Evolutionary conservation across 2,329 filamentous ascomycete genomes (phyloP).

Genomic region (Dactylellina cionopaga): DNA sequence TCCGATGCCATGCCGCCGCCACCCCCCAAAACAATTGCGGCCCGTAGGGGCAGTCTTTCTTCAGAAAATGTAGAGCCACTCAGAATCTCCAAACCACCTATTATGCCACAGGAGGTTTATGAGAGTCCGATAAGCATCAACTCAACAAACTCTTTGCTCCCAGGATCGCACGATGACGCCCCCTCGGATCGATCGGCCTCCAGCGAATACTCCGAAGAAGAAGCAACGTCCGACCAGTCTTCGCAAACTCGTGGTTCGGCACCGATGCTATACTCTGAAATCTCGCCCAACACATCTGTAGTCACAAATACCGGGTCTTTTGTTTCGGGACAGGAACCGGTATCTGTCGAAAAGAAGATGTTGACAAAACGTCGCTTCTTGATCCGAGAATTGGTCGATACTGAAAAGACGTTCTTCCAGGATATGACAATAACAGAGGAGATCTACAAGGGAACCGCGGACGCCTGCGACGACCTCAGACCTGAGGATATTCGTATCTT

Average conservation of each 20-base stretch:
- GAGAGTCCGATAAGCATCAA: slow-evolving; percentile 45
- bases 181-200: slow-evolving; percentile 55
- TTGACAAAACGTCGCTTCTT: slow-evolving; percentile 82
- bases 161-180: slow-evolving; percentile 24
- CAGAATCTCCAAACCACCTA: slow-evolving; percentile 37
- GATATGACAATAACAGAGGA: slow-evolving; percentile 98
- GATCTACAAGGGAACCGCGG: slow-evolving; percentile 94
- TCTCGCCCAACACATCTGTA: slow-evolving; percentile 48
- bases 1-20: slow-evolving; percentile 48
- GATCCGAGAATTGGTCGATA: slow-evolving; percentile 91
- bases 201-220: slow-evolving; percentile 56
- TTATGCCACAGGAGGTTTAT: slow-evolving; percentile 32
- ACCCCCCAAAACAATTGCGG: slow-evolving; percentile 41
- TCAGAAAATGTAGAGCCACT: slow-evolving; percentile 46
- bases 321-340: slow-evolving; percentile 61
- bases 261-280: slow-evolving; percentile 24
- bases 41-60: slow-evolving; percentile 35
- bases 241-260: slow-evolving; percentile 36
- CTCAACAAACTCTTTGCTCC: slow-evolving; percentile 25
- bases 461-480: slow-evolving; percentile 80
- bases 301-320: slow-evolving; percentile 55
- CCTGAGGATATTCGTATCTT: slow-evolving; percentile 86
- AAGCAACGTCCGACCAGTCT: slow-evolving; percentile 50
- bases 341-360: slow-evolving; percentile 72
- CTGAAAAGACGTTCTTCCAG: slow-evolving; percentile 86